Conservation (phyloP, 441 rosid species). For the Croton setiger region DNA sequence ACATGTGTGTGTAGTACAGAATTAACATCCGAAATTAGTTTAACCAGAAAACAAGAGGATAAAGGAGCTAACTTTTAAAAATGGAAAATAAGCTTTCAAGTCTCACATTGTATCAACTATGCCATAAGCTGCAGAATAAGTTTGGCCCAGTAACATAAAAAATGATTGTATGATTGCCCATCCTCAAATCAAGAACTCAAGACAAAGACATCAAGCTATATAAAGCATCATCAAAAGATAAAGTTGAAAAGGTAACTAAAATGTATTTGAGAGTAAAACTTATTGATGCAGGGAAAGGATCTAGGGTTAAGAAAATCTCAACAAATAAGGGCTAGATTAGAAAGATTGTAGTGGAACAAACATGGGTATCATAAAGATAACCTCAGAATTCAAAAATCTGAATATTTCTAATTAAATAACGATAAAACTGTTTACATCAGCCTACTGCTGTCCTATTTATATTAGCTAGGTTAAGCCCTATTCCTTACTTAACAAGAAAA, state of each 20-base stretch:
- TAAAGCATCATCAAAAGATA: neutral
- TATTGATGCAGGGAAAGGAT: constrained; percentile 83
- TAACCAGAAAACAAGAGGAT: too few relatives aligned
- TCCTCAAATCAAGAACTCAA: neutral
- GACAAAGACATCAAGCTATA: neutral
- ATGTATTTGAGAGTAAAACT: neutral
- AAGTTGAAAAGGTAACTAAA: neutral
- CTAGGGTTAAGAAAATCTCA: constrained; percentile 27
- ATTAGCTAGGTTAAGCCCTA: too few relatives aligned
- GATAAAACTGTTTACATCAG: too few relatives aligned
- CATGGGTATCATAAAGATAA: too few relatives aligned
- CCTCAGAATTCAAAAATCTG: too few relatives aligned
- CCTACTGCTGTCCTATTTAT: too few relatives aligned
- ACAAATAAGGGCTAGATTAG: too few relatives aligned
- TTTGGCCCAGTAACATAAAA: neutral
- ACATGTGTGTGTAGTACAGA: too few relatives aligned
- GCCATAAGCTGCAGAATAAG: neutral
- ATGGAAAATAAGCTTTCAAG: neutral
- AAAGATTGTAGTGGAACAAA: too few relatives aligned
- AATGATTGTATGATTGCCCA: neutral
- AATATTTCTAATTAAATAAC: too few relatives aligned
- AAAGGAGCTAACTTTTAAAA: neutral
- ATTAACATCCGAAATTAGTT: too few relatives aligned
- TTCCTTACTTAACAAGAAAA: too few relatives aligned
- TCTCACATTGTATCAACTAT: neutral